phyloP scores from a whole-genome alignment of 176 grass and related monocot genomes.

The Elaeis guineensis region DNA sequence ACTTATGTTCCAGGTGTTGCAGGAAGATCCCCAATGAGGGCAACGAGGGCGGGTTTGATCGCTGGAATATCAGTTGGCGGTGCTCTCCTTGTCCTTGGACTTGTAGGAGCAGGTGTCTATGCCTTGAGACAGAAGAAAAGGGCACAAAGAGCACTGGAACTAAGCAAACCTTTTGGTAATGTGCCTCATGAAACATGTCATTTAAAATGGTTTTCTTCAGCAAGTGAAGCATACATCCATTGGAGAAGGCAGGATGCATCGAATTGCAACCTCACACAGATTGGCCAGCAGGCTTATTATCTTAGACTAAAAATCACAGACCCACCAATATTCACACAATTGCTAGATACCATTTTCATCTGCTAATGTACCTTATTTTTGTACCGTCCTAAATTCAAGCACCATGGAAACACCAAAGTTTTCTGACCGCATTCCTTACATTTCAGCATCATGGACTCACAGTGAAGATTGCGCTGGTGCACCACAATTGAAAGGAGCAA shows the following conservation, averaged over 20 bases:
- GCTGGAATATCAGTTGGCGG: conserved; percentile 29
- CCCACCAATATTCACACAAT: too few relatives aligned
- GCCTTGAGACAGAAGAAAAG: conserved; percentile 33
- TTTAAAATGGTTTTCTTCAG: conserved; percentile 1
- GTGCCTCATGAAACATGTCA: neutral
- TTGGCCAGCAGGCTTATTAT: too few relatives aligned
- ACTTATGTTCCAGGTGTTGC: conserved; percentile 13
- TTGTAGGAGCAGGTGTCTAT: conserved; percentile 32
- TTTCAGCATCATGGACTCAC: conserved; percentile 52
- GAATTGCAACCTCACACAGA: too few relatives aligned
- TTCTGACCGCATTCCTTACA: conserved; percentile 6
- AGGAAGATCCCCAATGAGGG: conserved; percentile 20
- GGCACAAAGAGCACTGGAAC: conserved; percentile 35
- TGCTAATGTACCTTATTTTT: too few relatives aligned
- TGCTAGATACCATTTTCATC: too few relatives aligned
- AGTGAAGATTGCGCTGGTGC: conserved; percentile 32
- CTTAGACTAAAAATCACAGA: too few relatives aligned
- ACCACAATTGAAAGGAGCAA: conserved; percentile 54
- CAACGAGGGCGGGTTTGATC: conserved; percentile 22
- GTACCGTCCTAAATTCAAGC: too few relatives aligned
- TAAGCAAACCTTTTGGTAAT: conserved; percentile 47
- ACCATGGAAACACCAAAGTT: neutral
- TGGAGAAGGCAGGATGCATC: neutral
- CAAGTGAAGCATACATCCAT: neutral
- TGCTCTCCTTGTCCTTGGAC: conserved; percentile 15